These are phyloP conservation scores for Nicotiana undulata DNA, from an alignment of 257 asterid genomes.

Conservation along the genomic window DNA sequence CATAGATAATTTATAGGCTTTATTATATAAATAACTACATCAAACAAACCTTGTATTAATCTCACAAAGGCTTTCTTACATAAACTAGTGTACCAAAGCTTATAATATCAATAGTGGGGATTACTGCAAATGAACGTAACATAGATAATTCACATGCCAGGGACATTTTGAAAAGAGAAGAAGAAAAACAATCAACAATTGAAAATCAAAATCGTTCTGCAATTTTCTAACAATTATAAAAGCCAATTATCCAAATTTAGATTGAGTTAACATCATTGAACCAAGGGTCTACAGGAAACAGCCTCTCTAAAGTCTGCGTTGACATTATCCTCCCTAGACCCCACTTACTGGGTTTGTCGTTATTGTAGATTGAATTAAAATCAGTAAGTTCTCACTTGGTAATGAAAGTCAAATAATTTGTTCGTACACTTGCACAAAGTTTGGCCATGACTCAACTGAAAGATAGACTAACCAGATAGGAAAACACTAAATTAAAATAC, in stretches of 20 bases:
- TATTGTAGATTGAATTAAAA: neutral
- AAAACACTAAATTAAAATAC: neutral
- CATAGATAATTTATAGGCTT: constrained; percentile 66
- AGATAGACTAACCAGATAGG: neutral
- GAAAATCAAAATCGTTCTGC: neutral
- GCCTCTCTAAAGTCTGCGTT: no score
- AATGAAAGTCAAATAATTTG: neutral
- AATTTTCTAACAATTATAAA: neutral
- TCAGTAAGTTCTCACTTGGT: neutral
- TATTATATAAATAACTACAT: constrained; percentile 51
- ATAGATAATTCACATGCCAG: neutral
- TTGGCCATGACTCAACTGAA: neutral
- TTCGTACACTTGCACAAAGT: neutral
- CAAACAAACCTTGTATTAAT: constrained; percentile 1
- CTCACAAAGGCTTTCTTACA: neutral
- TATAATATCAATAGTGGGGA: neutral
- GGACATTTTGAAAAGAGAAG: neutral
- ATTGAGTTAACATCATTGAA: neutral
- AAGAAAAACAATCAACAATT: neutral
- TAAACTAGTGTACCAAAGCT: neutral
- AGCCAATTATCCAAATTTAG: neutral
- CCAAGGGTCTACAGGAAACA: no score
- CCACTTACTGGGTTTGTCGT: no score
- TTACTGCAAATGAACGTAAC: neutral
- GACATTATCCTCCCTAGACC: no score